Evolutionary conservation across 2,329 filamentous ascomycete species (phyloP), one percentile per base, ranked within the genome.

Genomic region (Macrophomina phaseolina): DNA sequence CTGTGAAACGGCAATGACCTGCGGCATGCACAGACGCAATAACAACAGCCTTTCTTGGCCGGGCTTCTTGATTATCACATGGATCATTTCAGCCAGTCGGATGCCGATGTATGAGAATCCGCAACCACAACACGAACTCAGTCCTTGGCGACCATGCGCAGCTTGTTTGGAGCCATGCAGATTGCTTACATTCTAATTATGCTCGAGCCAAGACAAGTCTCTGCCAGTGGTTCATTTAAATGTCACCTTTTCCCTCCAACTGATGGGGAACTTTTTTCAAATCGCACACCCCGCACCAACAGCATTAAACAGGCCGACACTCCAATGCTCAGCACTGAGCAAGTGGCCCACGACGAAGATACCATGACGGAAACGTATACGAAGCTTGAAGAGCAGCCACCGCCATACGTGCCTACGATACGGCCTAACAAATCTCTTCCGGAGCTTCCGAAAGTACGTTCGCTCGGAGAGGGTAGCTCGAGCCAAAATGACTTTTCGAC

Each of bases 401-500:
- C 48, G 18, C 48, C 48, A 9, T 51, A 51, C 8, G 18, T 51
- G 8, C 48, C 48, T 30, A 18, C 48, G 8, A 14, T 30, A 14
- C 48, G 30, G 8, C 9, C 28, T 14, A 12, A 51, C 23, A 51
- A 51, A 30, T 51, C 48, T 30, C 48, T 51, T 51, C 48, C 48
- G 48, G 48, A 51, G 3, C 18, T 51, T 51, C 48, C 48, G 48
- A 8, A 14, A 23, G 18, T 30, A 4, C 48, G 11, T 6, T 51
- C 48, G 14, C 8, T 11, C 11, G 48, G 32, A 8, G 18, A 28
- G 1, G 48, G 18, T 5, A 18, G 18, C 5, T 51, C 48, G 9
- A 28, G 30, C 11, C 45, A 28, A 7, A 60, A 32, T 23, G 64
- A 65, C 23, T 49, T 49, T 3, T 40, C 72, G 3, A 74, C 76